Base-by-base conservation (phyloP, 2,329 filamentous ascomycete species). In the Claviceps sp. region DNA sequence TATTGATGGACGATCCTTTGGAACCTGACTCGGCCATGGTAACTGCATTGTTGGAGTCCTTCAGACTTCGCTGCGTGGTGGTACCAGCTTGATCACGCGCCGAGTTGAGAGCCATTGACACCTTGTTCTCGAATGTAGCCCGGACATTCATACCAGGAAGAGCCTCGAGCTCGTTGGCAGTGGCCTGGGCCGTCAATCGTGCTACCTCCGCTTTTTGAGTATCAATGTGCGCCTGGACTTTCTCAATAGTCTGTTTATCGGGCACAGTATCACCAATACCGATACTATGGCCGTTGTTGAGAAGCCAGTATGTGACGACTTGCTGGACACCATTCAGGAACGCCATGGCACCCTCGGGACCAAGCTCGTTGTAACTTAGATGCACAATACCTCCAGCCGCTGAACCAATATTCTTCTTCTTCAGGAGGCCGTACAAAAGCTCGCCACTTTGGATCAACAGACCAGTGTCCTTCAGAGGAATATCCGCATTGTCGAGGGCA, bases 1-100 rank as follows among this genome's bases (percentile, higher is more conserved):
- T 97, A 68, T 99, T 99, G 76, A 98, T 97, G 13, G 89, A 91
- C 2, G 93, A 97, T 67, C 93, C 93, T 75, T 99, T 99, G 60
- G 94, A 98, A 63, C 93, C 93, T 54, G 93, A 96, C 50, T 84
- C 82, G 55, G 94, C 89, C 87, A 97, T 99, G 64, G 89, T 88
- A 51, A 95, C 89, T 49, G 91, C 91, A 63, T 97, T 96, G 77
- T 98, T 98, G 62, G 87, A 76, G 69, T 96, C 89, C 72, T 95
- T 96, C 66, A 98, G 73, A 75, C 87, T 89, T 71, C 89, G 85
- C 69, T 94, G 87, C 0, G 93, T 95, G 49, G 84, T 86, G 22
- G 85, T 91, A 83, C 93, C 93, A 64, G 93, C 93, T 68, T 90
- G 87, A 65, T 98, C 93, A 85, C 91, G 91, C 65, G 91, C 91